A percentile compares a stretch with the other conserved stretches of the same genome.
Evolutionary conservation across 208 protist genomes (phyloP).

Genomic region (Trypanosoma melophagium): DNA sequence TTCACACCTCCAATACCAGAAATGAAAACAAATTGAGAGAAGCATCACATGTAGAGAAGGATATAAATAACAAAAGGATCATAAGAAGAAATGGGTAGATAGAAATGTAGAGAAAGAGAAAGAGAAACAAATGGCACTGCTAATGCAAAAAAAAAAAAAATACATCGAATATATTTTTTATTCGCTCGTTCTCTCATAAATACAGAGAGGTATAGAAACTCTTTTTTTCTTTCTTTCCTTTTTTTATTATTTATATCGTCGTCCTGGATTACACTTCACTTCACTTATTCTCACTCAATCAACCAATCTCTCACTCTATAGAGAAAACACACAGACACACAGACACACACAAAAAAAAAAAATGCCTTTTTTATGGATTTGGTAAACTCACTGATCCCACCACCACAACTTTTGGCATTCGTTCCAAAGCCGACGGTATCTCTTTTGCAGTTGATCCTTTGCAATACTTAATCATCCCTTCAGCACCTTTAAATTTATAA

Average conservation of each 20-base stretch:
- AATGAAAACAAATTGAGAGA: not conserved
- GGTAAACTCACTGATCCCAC: conserved; percentile 36
- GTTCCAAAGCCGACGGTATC: conserved; percentile 24
- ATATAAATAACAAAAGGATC: not conserved
- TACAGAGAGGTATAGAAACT: too few relatives aligned
- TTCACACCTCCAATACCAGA: not conserved
- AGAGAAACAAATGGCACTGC: not conserved
- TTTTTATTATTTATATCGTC: too few relatives aligned
- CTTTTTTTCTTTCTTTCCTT: too few relatives aligned
- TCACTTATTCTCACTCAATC: too few relatives aligned
- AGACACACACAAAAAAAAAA: conserved; percentile 1
- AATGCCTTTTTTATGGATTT: conserved; percentile 20
- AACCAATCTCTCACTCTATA: not conserved
- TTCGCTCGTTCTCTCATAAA: too few relatives aligned
- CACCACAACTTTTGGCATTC: conserved; percentile 54
- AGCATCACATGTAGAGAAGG: not conserved
- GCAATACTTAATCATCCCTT: conserved; percentile 87
- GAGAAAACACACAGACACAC: not conserved
- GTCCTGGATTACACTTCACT: too few relatives aligned
- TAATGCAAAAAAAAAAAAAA: conserved; percentile 3
- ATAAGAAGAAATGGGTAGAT: conserved; percentile 3
- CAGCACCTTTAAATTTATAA: conserved; percentile 81
- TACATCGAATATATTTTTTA: too few relatives aligned
- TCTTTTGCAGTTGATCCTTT: not conserved
- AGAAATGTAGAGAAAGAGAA: not conserved